Conservation (phyloP, 1,139 yeast species). For the Magnusiomyces magnusii region DNA sequence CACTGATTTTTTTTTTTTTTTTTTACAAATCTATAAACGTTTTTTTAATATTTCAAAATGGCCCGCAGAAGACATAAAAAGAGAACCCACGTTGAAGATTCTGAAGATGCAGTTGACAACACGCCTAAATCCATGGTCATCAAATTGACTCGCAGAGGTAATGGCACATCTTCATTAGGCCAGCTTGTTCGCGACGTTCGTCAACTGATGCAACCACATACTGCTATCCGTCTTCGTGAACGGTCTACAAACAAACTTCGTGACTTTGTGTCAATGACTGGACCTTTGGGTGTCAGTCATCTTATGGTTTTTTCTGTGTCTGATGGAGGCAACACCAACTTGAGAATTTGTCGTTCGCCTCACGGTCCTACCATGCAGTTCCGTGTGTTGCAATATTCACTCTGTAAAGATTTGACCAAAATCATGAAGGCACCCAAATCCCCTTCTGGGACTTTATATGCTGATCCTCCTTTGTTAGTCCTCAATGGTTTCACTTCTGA, state of each 20-base stretch:
- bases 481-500: constrained; percentile 73
- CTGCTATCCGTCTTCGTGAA: constrained; percentile 83
- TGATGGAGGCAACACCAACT: constrained; percentile 67
- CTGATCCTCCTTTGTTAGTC: constrained; percentile 82
- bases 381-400: constrained; percentile 64
- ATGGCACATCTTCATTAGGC: constrained; percentile 70
- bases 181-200: constrained; percentile 86
- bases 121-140: constrained; percentile 93
- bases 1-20: neutral
- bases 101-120: constrained; percentile 60
- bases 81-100: constrained; percentile 70
- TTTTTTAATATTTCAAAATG: neutral
- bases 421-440: constrained; percentile 55
- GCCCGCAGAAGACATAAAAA: constrained; percentile 42
- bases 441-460: constrained; percentile 35
- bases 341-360: constrained; percentile 82
- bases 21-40: neutral
- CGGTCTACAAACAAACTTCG: constrained; percentile 77
- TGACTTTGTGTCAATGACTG: constrained; percentile 94
- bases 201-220: constrained; percentile 91
- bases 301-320: constrained; percentile 80
- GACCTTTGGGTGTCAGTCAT: constrained; percentile 91
- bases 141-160: constrained; percentile 60
- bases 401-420: constrained; percentile 72
- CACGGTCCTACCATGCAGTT: constrained; percentile 92